These are phyloP conservation scores for Amphibolis antarctica DNA, from an alignment of 106 monocot genomes.

Conservation along the genomic window DNA sequence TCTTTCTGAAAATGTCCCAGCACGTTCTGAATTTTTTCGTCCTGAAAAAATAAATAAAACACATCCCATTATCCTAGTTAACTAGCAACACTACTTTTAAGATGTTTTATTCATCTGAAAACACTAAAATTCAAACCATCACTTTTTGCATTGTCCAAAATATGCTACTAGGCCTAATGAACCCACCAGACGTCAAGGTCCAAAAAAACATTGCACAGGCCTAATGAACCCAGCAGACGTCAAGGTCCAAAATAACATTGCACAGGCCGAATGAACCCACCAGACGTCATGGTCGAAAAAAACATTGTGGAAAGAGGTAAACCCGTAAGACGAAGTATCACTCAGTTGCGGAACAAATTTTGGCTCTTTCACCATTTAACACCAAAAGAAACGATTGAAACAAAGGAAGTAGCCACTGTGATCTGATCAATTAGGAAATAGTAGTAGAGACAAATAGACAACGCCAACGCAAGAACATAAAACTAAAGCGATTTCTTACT, in stretches of 20 bases:
- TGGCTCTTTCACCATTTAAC: too few relatives aligned
- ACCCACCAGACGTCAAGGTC: too few relatives aligned
- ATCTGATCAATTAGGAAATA: too few relatives aligned
- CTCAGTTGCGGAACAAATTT: too few relatives aligned
- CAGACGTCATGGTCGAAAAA: not conserved
- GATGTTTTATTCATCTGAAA: not conserved
- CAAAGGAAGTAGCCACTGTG: too few relatives aligned
- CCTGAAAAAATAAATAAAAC: conserved; percentile 35
- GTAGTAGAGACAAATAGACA: too few relatives aligned
- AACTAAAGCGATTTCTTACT: not conserved
- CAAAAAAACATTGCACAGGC: not conserved
- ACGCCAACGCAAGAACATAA: too few relatives aligned
- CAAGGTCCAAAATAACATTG: not conserved
- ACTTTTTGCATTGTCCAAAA: not conserved
- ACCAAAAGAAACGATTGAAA: too few relatives aligned
- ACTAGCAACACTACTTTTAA: not conserved
- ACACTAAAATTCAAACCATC: not conserved
- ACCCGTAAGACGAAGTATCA: not conserved
- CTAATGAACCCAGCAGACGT: not conserved
- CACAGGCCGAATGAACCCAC: too few relatives aligned
- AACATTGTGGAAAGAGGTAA: not conserved
- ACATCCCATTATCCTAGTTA: not conserved
- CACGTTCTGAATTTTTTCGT: conserved; percentile 35
- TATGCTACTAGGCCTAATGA: too few relatives aligned
- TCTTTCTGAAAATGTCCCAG: conserved; percentile 30